phyloP scores from a whole-genome alignment of 1,139 yeast species.

The Candida freyschussii region DNA sequence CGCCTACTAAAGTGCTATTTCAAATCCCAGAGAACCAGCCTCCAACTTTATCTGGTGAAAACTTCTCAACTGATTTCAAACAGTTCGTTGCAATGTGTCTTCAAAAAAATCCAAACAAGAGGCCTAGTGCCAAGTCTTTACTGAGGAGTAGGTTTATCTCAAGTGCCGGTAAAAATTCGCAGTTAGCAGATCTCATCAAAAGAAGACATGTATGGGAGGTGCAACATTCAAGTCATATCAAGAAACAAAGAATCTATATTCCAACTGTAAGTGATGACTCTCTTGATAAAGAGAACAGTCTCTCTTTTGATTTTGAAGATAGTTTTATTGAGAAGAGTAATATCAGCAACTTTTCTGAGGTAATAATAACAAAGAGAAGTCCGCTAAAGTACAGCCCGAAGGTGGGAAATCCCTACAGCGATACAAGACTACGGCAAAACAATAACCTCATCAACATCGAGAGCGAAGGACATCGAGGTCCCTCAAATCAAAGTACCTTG shows the following conservation, averaged over 20 bases:
- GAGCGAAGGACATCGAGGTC: slow-evolving; percentile 2
- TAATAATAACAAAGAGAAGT: slow-evolving; percentile 17
- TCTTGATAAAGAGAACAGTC: slow-evolving; percentile 1
- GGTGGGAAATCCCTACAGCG: slow-evolving; percentile 3
- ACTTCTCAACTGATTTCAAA: slow-evolving; percentile 41
- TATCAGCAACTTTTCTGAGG: slow-evolving; percentile 14
- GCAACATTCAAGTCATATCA: slow-evolving; percentile 1
- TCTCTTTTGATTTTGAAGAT: slow-evolving; percentile 23
- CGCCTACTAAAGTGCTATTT: slow-evolving; percentile 78
- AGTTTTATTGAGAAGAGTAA: slow-evolving; percentile 2
- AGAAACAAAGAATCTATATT: slow-evolving; percentile 11
- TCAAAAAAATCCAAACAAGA: slow-evolving; percentile 50
- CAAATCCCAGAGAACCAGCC: slow-evolving; percentile 48
- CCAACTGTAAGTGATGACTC: slow-evolving; percentile 14
- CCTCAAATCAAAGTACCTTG: too few species aligned
- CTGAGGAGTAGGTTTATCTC: slow-evolving; percentile 55
- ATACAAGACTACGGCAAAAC: slow-evolving; percentile 7
- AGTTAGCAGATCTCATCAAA: slow-evolving; percentile 29
- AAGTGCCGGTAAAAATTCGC: slow-evolving; percentile 35
- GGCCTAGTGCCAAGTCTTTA: slow-evolving; percentile 58
- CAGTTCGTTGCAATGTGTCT: slow-evolving; percentile 67
- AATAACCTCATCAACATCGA: slow-evolving; percentile 6
- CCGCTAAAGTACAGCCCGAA: slow-evolving; percentile 12
- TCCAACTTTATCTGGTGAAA: slow-evolving; percentile 42
- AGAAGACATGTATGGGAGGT: slow-evolving; percentile 22